Evolutionary conservation across 164 flowering plant genomes (phyloP).

Genomic region (Taxillus chinensis): DNA sequence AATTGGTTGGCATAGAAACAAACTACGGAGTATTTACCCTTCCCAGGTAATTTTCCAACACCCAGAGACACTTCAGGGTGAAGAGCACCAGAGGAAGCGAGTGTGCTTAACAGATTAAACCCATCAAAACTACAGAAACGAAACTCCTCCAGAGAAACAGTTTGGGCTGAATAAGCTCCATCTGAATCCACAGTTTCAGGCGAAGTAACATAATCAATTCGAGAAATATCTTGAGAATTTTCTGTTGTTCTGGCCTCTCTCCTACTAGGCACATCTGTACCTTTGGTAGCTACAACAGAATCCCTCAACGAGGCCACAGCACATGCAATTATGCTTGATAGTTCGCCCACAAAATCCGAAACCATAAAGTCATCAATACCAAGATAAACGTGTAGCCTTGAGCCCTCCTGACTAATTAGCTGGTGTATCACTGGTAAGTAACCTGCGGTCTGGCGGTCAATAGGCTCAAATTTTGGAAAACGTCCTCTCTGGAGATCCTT

Average conservation of each 20-base stretch:
- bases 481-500: constrained; percentile 37
- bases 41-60: constrained; percentile 33
- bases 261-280: constrained; percentile 17
- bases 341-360: constrained; percentile 70
- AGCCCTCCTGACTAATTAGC: constrained; percentile 49
- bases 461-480: constrained; percentile 39
- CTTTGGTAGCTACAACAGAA: constrained; percentile 14
- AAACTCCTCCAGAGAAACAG: constrained; percentile 34
- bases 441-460: constrained; percentile 22
- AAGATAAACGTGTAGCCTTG: constrained; percentile 57
- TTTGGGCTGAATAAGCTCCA: constrained; percentile 18
- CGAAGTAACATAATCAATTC: constrained; percentile 23
- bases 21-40: constrained; percentile 67
- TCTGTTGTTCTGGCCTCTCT: constrained; percentile 21
- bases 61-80: constrained; percentile 62
- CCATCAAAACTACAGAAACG: constrained; percentile 53
- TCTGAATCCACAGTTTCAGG: constrained; percentile 42
- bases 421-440: constrained; percentile 28
- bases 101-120: constrained; percentile 34
- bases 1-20: constrained; percentile 58
- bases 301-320: constrained; percentile 57
- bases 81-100: constrained; percentile 22
- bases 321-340: constrained; percentile 80
- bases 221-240: constrained; percentile 19
- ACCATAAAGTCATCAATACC: constrained; percentile 43